Evolutionary conservation across 768 basidiomycete species (phyloP), one percentile per base, ranked within the genome.

Genomic region (Kwoniella sp.): DNA sequence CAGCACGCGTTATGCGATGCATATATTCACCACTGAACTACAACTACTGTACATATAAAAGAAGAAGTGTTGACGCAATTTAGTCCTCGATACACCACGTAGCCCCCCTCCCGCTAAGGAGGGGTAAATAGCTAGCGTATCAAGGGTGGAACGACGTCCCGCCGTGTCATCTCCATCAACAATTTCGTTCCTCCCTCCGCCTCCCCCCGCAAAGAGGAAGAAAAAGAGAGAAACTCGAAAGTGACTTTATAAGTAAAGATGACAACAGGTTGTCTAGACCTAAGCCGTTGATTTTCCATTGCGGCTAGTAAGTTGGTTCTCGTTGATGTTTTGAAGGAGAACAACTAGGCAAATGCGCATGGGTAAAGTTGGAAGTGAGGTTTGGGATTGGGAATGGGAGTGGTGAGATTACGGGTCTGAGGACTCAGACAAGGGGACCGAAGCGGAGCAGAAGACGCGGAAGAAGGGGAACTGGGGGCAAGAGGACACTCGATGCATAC

Each of bases 261-360:
- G 34, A 56, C 41, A 28, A 65, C 63, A 65, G 63, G 63, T 65
- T 65, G 63, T 65, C 63, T 65, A 65, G 63, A 65, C 63, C 63
- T 65, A 65, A 65, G 25, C 22, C 63, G 63, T 58, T 65, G 50
- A 45, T 65, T 20, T 65, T 65, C 63, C 63, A 65, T 53, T 41
- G 29, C 63, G 63, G 38, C 63, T 65, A 65, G 63, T 65, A 65
- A 65, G 63, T 58, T 54, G 38, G 17, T 23, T 58, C 57, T 59
- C 57, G 38, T 64, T n/a, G 29, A 38, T 23, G 20, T 25, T 41
- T 30, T 34, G 22, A 17, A 26, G 52, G 63, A 65, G 63, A 59
- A 57, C n/a, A 58, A 58, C 63, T 65, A 65, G 63, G 63, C 63
- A 65, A 65, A 65, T 65, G 63, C 63, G 63, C 56, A 31, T 65